Base-by-base conservation (phyloP, 2,329 filamentous ascomycete genomes). In the Pseudogymnoascus sp. region DNA sequence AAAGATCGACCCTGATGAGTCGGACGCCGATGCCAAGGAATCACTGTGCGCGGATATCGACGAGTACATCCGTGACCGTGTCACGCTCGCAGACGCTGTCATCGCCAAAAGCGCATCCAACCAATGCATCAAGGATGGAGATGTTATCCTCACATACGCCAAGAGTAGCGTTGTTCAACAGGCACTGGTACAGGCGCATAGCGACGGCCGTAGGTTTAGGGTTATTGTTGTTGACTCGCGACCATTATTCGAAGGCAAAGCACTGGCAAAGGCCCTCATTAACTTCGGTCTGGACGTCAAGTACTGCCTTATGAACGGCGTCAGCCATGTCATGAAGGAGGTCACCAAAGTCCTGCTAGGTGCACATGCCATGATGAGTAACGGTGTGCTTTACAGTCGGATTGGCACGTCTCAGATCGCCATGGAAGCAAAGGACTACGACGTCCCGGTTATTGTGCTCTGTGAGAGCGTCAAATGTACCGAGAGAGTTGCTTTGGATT, bases 401-500 rank as follows among this genome's bases (percentile, higher is more conserved):
- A 85, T 91, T 8, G 94, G 94, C 63, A 96, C 92, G 3, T 90
- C 90, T 22, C 84, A 94, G 62, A 82, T 97, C 8, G 92, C 93
- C 16, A 88, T 94, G 78, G 85, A 88, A 41, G 93, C 92, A 5
- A 84, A 87, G 59, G 84, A 89, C 61, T 79, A 85, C 18, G 86
- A 88, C 62, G 83, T 92, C 37, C 89, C 90, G 1, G 90, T 97
- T 62, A 86, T 95, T 34, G 90, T 95, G 2, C 88, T 95, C 62
- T 96, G 91, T 73, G 93, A 97, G 77, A 94, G 89, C 3, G 87
- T 97, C 76, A 99, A 97, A 75, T 97, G 97, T 73, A 89, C 94
- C 69, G 86, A 91, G 68, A 87, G 91, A 62, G 90, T 97, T 9
- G 89, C 91, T 6, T 84, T 95, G 12, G 94, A 97, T 75, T 93